Evolutionary conservation across 441 rosid species (phyloP), one percentile per base, ranked within the genome.

Genomic region (Arabidopsis lyrata): DNA sequence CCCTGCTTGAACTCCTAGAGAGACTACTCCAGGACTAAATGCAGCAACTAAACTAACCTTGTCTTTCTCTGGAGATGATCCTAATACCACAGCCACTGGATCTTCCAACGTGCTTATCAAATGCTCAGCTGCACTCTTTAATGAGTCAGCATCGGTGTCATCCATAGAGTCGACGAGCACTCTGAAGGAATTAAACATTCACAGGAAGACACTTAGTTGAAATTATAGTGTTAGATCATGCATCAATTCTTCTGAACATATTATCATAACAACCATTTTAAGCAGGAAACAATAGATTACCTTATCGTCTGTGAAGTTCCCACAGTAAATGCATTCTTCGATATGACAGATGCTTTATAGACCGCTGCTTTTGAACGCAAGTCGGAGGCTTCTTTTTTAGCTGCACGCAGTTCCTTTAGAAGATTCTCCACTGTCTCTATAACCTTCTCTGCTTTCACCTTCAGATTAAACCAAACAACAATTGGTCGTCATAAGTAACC

Each of bases 361-460:
- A 81, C 87, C 2, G 99, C 99, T 55, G 87, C 85, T 78, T 94
- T 82, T 66, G 91, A 84, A 52, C 93, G 92, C 86, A 89, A 68
- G 39, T 82, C 62, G 36, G 93, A 86, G 69, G 81, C 85, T 84
- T 93, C 98, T 70, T 80, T 88, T 82, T 91, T 85, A 16, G 81
- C 83, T 11, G 39, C 61, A 66, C 92, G 81, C 58, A 94, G 80
- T 77, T 94, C 99, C 82, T 91, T 95, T 34, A 84, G 41, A 66
- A 94, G 86, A 79, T 83, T 90, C 24, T 88, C 92, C 35, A 94
- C 97, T 78, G 97, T 87, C 63, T 70, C 73, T 27, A 90, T 77
- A 63, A 94, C 96, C 53, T 91, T 95, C 78, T 91, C 97, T 62
- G 93, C 90, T 86, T 87, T 91, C 85, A 90, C 98, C 98, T 94